phyloP scores from a whole-genome alignment of 345 rosid genomes.

The Melaleuca quinquenervia region DNA sequence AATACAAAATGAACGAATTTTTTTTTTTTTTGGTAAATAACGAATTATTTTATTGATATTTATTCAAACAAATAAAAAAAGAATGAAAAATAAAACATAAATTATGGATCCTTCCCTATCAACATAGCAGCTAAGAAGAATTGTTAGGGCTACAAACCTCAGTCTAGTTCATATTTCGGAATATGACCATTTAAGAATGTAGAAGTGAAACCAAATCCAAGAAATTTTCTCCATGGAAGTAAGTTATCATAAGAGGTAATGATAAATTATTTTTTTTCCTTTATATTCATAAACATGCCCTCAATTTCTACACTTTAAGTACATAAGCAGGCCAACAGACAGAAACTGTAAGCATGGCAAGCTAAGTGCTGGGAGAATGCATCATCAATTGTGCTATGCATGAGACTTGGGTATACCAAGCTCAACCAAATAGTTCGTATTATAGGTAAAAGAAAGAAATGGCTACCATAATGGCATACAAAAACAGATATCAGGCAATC shows the following conservation, averaged over 20 bases:
- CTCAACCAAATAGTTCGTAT: not conserved
- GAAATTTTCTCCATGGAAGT: not conserved
- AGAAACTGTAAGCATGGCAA: not conserved
- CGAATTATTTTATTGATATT: not conserved
- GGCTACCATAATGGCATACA: not conserved
- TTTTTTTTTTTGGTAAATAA: too few species aligned
- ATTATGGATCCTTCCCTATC: not conserved
- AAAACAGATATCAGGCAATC: not conserved
- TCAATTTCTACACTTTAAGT: not conserved
- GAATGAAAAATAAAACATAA: not conserved
- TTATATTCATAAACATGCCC: not conserved
- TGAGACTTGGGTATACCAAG: not conserved
- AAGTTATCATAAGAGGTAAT: not conserved
- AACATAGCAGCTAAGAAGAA: not conserved
- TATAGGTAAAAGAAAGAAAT: not conserved
- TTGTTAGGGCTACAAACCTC: not conserved
- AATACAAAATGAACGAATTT: not conserved
- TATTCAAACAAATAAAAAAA: not conserved
- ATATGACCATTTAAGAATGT: not conserved
- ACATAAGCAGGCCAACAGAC: not conserved
- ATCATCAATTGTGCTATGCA: not conserved
- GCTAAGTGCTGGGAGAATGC: not conserved
- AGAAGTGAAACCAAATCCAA: not conserved
- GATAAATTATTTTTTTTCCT: not conserved
- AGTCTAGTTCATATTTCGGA: not conserved